Evolutionary conservation across 2,329 filamentous ascomycete genomes (phyloP).

Genomic region (Calycina marina): DNA sequence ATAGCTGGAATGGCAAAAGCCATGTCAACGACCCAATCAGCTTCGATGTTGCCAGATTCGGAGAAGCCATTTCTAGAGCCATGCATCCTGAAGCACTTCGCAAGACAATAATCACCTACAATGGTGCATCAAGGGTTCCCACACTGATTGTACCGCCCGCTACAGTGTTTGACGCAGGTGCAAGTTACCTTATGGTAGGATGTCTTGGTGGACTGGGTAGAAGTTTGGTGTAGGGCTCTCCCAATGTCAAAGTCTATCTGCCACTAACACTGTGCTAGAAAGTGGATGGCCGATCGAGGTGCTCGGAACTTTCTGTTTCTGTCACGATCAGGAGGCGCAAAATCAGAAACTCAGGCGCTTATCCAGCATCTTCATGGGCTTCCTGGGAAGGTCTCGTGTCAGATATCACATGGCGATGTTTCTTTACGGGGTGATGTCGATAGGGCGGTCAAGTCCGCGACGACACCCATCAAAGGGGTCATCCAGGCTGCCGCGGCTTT

Average conservation of each 20-base stretch:
- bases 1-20: background rate
- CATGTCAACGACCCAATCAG: conserved; percentile 6
- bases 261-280: background rate
- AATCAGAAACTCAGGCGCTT: conserved; percentile 13
- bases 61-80: background rate
- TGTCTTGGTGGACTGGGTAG: conserved; percentile 11
- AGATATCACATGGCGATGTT: conserved; percentile 12
- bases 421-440: conserved; percentile 1
- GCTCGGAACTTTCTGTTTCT: conserved; percentile 9
- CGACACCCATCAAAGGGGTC: conserved; percentile 26
- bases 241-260: background rate
- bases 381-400: background rate
- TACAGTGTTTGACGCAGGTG: conserved; percentile 2
- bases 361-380: conserved; percentile 6
- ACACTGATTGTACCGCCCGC: background rate
- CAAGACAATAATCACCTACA: background rate
- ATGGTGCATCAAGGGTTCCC: background rate
- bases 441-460: background rate
- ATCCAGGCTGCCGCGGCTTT: conserved; percentile 34
- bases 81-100: background rate
- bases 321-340: conserved; percentile 4
- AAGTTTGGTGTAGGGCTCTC: conserved; percentile 3
- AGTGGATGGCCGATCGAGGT: conserved; percentile 9
- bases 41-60: conserved; percentile 14
- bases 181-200: conserved; percentile 8